Evolutionary conservation across 1,284 basidiomycete species (phyloP).

Genomic region (Irpex sp.): DNA sequence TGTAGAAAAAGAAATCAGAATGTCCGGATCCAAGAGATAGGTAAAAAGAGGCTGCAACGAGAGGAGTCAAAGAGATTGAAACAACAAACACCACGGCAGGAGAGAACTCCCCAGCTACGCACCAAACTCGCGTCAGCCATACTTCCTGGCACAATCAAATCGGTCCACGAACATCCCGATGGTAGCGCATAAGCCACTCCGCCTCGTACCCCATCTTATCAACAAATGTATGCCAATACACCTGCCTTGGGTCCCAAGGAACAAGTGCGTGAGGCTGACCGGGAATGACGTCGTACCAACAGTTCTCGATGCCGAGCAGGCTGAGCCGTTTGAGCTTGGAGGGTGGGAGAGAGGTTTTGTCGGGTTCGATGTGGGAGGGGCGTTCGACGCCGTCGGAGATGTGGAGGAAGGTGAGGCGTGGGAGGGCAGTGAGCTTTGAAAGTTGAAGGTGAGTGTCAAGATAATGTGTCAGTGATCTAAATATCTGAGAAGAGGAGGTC

Average conservation of each 20-base stretch:
- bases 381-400: conserved; percentile 8
- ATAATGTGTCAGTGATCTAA: background rate
- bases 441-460: background rate
- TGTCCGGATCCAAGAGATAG: too few species aligned
- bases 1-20: too few species aligned
- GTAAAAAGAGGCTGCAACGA: too few species aligned
- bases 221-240: background rate
- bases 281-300: conserved; percentile 4
- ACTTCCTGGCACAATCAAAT: background rate
- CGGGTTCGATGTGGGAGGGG: background rate
- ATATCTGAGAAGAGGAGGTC: too few species aligned
- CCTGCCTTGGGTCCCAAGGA: conserved; percentile 3
- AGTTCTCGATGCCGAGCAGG: conserved; percentile 7
- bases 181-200: conserved; percentile 10
- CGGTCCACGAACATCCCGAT: conserved; percentile 5
- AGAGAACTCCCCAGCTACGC: background rate
- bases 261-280: background rate
- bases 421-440: conserved; percentile 1
- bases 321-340: background rate
- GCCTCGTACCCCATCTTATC: conserved; percentile 6
- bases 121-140: background rate
- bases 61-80: background rate
- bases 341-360: background rate
- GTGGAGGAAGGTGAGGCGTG: conserved; percentile 6
- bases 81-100: background rate